Conservation (phyloP, 2,329 filamentous ascomycete genomes). For the Cladosporium sp. region DNA sequence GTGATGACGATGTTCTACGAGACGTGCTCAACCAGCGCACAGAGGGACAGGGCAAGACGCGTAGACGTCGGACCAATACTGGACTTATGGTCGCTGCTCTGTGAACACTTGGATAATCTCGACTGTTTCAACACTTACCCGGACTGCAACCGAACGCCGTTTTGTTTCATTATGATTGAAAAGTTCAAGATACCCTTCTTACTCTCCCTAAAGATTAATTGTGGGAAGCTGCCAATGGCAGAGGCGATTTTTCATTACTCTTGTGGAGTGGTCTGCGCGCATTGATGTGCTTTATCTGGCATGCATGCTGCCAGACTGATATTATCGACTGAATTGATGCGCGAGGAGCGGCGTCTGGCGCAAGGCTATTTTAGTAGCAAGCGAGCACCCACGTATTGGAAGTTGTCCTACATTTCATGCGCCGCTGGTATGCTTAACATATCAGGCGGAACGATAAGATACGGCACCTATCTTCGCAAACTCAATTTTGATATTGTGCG, state of each 20-base stretch:
- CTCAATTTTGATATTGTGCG: too few relatives aligned
- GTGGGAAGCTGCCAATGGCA: background rate
- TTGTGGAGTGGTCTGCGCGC: too few relatives aligned
- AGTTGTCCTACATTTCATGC: too few relatives aligned
- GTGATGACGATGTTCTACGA: conserved; percentile 75
- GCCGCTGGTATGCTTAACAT: background rate
- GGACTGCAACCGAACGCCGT: background rate
- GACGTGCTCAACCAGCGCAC: conserved; percentile 82
- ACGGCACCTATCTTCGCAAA: too few relatives aligned
- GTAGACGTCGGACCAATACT: conserved; percentile 58
- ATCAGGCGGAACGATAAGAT: background rate
- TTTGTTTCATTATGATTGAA: background rate
- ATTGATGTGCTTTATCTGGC: too few relatives aligned
- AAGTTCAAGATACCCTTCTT: background rate
- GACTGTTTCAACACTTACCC: background rate
- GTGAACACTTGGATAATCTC: background rate
- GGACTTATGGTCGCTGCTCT: background rate
- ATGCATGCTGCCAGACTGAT: too few relatives aligned
- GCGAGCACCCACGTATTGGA: too few relatives aligned
- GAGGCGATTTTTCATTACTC: background rate
- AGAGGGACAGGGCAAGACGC: conserved; percentile 76
- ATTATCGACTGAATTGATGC: too few relatives aligned
- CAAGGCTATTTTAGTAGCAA: background rate
- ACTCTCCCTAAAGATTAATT: background rate
- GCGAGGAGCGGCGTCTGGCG: background rate